phyloP scores from a whole-genome alignment of 2,329 filamentous ascomycete species.

The Cordyceps militaris region DNA sequence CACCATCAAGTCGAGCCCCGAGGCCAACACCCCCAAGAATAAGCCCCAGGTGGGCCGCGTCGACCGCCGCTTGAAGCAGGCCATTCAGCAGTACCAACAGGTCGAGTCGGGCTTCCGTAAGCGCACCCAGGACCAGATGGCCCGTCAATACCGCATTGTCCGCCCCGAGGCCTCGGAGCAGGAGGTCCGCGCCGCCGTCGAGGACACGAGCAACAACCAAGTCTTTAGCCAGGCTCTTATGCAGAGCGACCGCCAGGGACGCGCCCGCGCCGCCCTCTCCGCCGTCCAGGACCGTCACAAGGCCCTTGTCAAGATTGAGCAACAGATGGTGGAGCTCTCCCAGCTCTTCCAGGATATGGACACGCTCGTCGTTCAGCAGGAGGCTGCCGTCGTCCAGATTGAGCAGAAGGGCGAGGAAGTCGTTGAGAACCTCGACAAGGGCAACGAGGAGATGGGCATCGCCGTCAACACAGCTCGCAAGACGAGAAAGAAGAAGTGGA shows the following conservation, averaged over 20 bases:
- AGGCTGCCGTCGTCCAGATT: slow-evolving; percentile 70
- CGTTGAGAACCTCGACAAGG: slow-evolving; percentile 74
- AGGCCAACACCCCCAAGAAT: slow-evolving; percentile 66
- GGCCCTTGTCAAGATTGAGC: slow-evolving; percentile 86
- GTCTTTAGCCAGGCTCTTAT: slow-evolving; percentile 85
- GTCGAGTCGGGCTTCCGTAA: slow-evolving; percentile 75
- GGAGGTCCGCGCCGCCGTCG: slow-evolving; percentile 71
- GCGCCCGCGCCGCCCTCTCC: slow-evolving; percentile 70
- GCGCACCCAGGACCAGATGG: slow-evolving; percentile 75
- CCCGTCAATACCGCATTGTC: too few relatives aligned
- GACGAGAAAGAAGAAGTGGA: slow-evolving; percentile 93
- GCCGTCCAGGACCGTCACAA: slow-evolving; percentile 78
- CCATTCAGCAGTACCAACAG: slow-evolving; percentile 75
- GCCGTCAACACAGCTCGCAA: slow-evolving; percentile 75
- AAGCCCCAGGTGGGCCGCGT: slow-evolving; percentile 73
- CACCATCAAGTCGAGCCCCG: slow-evolving; percentile 73
- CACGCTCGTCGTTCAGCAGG: slow-evolving; percentile 77
- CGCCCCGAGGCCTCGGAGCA: too few relatives aligned
- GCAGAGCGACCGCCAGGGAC: slow-evolving; percentile 71
- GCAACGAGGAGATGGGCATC: slow-evolving; percentile 73
- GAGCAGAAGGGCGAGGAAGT: slow-evolving; percentile 84
- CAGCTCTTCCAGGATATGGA: slow-evolving; percentile 89
- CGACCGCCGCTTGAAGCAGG: slow-evolving; percentile 70
- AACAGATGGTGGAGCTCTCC: slow-evolving; percentile 78
- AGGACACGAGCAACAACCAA: slow-evolving; percentile 64